These are phyloP conservation scores for Harringtonia aguacate DNA, from an alignment of 2,329 filamentous ascomycete genomes.

Conservation along the genomic window DNA sequence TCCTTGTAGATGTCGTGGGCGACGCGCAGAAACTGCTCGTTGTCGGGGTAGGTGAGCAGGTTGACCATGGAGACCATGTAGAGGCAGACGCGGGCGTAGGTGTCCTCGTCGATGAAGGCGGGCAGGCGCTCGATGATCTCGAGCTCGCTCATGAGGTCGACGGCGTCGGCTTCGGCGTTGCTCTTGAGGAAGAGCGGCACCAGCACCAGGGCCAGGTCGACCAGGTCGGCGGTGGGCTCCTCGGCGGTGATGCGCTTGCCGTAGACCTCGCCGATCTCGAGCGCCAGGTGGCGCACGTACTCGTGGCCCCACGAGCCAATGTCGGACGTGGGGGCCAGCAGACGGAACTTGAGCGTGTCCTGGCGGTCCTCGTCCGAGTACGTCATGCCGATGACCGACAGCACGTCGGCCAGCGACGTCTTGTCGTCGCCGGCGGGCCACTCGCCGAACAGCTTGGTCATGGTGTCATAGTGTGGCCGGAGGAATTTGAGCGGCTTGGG, in stretches of 20 bases:
- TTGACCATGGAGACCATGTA: slow-evolving; percentile 99
- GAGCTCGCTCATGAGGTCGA: slow-evolving; percentile 91
- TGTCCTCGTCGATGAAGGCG: slow-evolving; percentile 85
- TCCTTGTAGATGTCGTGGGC: slow-evolving; percentile 89
- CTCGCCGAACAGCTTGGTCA: slow-evolving; percentile 78
- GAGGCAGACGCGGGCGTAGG: slow-evolving; percentile 82
- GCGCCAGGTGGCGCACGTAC: slow-evolving; percentile 88
- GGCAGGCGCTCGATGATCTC: slow-evolving; percentile 93
- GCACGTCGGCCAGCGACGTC: slow-evolving; percentile 82
- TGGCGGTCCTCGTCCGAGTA: slow-evolving; percentile 93
- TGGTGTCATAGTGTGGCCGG: slow-evolving; percentile 85
- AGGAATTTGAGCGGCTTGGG: slow-evolving; percentile 98
- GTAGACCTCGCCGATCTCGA: slow-evolving; percentile 94
- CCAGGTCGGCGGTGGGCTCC: slow-evolving; percentile 71
- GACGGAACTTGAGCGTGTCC: slow-evolving; percentile 91
- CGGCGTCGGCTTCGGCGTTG: slow-evolving; percentile 95
- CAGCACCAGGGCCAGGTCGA: slow-evolving; percentile 71
- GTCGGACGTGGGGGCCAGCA: slow-evolving; percentile 82
- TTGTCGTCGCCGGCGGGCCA: slow-evolving; percentile 82
- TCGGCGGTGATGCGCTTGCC: slow-evolving; percentile 79
- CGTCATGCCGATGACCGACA: slow-evolving; percentile 98
- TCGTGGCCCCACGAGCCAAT: slow-evolving; percentile 97
- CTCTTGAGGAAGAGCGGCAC: slow-evolving; percentile 94
- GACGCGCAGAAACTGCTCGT: slow-evolving; percentile 86
- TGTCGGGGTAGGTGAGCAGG: slow-evolving; percentile 92